Conservation (phyloP, 1,284 basidiomycete genomes). For the Neotropicomus parvogracilis region DNA sequence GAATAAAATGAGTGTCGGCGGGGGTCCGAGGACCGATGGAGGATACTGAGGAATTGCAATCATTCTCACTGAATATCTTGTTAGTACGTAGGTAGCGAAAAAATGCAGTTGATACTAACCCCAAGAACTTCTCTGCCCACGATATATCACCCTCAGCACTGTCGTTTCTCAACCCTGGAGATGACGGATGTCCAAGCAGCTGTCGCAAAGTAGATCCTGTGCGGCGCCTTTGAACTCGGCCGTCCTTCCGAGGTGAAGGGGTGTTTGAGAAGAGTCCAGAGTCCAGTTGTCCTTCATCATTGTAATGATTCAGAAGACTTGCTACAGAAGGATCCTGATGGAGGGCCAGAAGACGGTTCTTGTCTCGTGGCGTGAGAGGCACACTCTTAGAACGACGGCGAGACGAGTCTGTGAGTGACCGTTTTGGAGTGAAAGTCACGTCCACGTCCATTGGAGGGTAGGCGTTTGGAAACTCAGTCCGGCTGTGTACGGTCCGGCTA, state of each 20-base stretch:
- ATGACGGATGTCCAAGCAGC: constrained; percentile 54
- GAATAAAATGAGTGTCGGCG: constrained; percentile 33
- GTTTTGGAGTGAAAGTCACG: constrained; percentile 22
- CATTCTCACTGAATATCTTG: constrained; percentile 41
- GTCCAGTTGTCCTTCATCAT: constrained; percentile 62
- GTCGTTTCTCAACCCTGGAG: constrained; percentile 27
- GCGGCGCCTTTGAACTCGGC: constrained; percentile 51
- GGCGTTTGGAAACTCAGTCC: constrained; percentile 62
- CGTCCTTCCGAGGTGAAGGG: constrained; percentile 39
- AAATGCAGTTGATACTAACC: constrained; percentile 40
- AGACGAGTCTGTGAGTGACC: constrained; percentile 25
- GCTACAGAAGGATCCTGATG: constrained; percentile 73
- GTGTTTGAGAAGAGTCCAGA: constrained; percentile 63
- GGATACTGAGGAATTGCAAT: constrained; percentile 43
- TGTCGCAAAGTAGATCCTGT: constrained; percentile 70
- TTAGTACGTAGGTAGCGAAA: constrained; percentile 4
- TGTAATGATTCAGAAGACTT: constrained; percentile 67
- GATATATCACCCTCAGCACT: constrained; percentile 67
- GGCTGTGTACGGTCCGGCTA: constrained; percentile 54
- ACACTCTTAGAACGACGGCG: constrained; percentile 35
- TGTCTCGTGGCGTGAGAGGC: constrained; percentile 43
- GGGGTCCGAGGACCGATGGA: constrained; percentile 49
- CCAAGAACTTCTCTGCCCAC: constrained; percentile 72
- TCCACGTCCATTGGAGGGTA: constrained; percentile 41
- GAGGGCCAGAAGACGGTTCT: constrained; percentile 52